Conservation (phyloP, 2,329 filamentous ascomycete genomes). For the Aspergillus awamori region DNA sequence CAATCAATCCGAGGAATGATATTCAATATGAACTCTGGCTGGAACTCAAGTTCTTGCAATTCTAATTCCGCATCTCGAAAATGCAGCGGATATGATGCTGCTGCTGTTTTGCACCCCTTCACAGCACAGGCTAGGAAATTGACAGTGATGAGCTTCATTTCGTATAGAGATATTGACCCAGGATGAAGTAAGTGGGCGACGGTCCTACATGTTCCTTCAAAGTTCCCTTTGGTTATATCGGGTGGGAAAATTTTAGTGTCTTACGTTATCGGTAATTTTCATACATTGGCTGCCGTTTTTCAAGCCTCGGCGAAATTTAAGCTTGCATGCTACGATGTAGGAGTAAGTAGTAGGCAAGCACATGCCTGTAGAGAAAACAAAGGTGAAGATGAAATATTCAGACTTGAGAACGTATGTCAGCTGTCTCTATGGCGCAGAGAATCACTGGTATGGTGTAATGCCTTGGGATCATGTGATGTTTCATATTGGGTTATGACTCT, state of each 20-base stretch:
- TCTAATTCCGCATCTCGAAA: conserved; percentile 90
- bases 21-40: conserved; percentile 78
- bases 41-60: conserved; percentile 78
- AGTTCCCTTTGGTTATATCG: background rate
- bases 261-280: background rate
- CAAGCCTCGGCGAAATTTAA: background rate
- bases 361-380: too few relatives aligned
- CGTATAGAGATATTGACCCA: background rate
- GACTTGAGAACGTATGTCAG: too few relatives aligned
- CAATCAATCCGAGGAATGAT: conserved; percentile 87
- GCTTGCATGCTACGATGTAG: too few relatives aligned
- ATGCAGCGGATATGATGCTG: conserved; percentile 84
- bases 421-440: too few relatives aligned
- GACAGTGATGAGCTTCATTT: conserved; percentile 92
- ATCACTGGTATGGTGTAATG: too few relatives aligned
- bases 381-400: too few relatives aligned
- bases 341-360: too few relatives aligned
- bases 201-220: background rate
- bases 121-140: conserved; percentile 97
- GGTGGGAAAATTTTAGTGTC: background rate
- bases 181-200: background rate
- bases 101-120: conserved; percentile 85
- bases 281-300: background rate
- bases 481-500: too few relatives aligned
- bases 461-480: too few relatives aligned